These are phyloP conservation scores for Vanrija sp. DNA, from an alignment of 1,284 basidiomycete species.

Conservation along the genomic window DNA sequence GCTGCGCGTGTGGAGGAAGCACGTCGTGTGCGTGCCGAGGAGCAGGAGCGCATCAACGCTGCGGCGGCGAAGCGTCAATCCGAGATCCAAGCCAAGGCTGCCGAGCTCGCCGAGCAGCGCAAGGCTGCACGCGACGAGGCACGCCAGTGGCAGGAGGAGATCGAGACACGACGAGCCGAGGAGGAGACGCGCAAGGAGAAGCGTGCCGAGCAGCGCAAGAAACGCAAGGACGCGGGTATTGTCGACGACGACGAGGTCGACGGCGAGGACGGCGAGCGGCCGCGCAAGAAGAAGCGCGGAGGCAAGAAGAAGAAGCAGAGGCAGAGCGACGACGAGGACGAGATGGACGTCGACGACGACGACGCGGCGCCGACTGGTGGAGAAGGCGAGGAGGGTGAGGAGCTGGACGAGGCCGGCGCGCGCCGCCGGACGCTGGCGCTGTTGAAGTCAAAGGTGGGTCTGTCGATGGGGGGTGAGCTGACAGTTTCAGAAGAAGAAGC, in stretches of 20 bases:
- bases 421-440: conserved; percentile 23
- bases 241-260: conserved; percentile 27
- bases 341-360: conserved; percentile 11
- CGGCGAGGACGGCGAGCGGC: conserved; percentile 17
- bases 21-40: conserved; percentile 49
- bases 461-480: neutral
- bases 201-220: conserved; percentile 36
- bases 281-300: conserved; percentile 17
- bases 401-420: conserved; percentile 15
- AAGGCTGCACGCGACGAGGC: conserved; percentile 70
- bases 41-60: conserved; percentile 44
- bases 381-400: conserved; percentile 13
- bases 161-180: conserved; percentile 42
- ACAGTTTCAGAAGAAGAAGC: conserved; percentile 10
- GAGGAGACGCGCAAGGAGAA: conserved; percentile 45
- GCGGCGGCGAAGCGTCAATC: conserved; percentile 37
- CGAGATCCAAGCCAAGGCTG: conserved; percentile 58
- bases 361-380: neutral
- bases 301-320: conserved; percentile 31
- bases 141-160: conserved; percentile 54
- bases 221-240: conserved; percentile 38
- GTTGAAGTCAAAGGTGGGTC: conserved; percentile 25
- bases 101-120: conserved; percentile 69
- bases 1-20: conserved; percentile 70
- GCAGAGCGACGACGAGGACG: conserved; percentile 28